These are phyloP conservation scores for Glycyrrhiza uralensis DNA, from an alignment of 306 rosid species.

Conservation along the genomic window DNA sequence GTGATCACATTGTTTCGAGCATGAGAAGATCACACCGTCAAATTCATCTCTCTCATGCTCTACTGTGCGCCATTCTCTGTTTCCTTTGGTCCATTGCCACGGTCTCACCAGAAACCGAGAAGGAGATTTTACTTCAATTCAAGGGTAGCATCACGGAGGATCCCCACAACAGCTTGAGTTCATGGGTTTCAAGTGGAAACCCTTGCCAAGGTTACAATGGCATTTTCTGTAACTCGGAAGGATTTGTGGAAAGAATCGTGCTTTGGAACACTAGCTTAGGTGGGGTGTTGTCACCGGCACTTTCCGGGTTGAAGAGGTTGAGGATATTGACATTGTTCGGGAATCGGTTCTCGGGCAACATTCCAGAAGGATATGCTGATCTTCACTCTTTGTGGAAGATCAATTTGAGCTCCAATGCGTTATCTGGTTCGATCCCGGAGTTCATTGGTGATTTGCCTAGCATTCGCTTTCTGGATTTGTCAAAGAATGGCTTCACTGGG, in stretches of 20 bases:
- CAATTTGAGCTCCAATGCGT: slow-evolving; percentile 80
- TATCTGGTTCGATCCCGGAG: slow-evolving; percentile 83
- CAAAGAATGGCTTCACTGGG: slow-evolving; percentile 77
- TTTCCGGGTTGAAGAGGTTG: slow-evolving; percentile 72
- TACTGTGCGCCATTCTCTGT: slow-evolving; percentile 47
- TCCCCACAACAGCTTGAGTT: slow-evolving; percentile 54
- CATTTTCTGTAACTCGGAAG: slow-evolving; percentile 61
- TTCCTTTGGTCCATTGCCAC: slow-evolving; percentile 33
- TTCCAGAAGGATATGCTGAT: slow-evolving; percentile 65
- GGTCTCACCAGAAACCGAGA: slow-evolving; percentile 58
- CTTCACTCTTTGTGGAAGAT: slow-evolving; percentile 84
- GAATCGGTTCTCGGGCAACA: slow-evolving; percentile 64
- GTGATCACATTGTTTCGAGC: slow-evolving; percentile 60
- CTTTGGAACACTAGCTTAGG: slow-evolving; percentile 84
- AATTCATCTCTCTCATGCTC: slow-evolving; percentile 71
- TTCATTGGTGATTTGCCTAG: slow-evolving; percentile 76
- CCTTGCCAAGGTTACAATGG: slow-evolving; percentile 69
- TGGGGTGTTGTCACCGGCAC: slow-evolving; percentile 66
- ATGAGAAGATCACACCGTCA: slow-evolving; percentile 69
- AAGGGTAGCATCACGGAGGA: slow-evolving; percentile 71
- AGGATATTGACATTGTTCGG: slow-evolving; percentile 84
- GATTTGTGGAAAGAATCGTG: slow-evolving; percentile 81
- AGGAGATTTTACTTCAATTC: slow-evolving; percentile 86
- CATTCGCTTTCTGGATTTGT: slow-evolving; percentile 87
- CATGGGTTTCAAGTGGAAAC: slow-evolving; percentile 66